Evolutionary conservation across 345 rosid genomes (phyloP).

Genomic region (Aquilaria malaccensis): DNA sequence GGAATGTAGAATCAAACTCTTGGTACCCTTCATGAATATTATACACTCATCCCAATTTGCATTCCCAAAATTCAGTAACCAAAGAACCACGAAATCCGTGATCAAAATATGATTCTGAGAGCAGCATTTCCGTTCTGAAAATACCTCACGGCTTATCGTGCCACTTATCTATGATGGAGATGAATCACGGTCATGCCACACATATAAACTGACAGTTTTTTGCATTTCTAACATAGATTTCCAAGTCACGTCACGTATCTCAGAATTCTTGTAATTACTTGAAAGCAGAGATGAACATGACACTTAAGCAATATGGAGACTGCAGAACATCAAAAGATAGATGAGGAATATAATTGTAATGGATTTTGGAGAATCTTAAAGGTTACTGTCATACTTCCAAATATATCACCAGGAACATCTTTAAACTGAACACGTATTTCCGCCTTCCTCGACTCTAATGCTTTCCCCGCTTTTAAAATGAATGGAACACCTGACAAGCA

Average conservation of each 20-base stretch:
- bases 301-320: conserved; percentile 3
- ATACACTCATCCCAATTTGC: too few species aligned
- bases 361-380: conserved; percentile 8
- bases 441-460: conserved; percentile 92
- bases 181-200: too few species aligned
- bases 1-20: not conserved
- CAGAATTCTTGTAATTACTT: not conserved
- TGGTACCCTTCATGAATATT: too few species aligned
- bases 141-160: too few species aligned
- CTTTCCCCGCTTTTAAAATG: conserved; percentile 96
- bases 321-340: not conserved
- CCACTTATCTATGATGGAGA: too few species aligned
- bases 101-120: too few species aligned
- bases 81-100: too few species aligned
- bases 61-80: too few species aligned
- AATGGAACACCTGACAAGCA: conserved; percentile 83
- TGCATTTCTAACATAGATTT: too few species aligned
- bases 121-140: too few species aligned
- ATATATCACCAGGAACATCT: conserved; percentile 99
- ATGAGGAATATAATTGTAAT: not conserved
- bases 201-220: too few species aligned
- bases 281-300: conserved; percentile 1
- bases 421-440: conserved; percentile 98
- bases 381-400: conserved; percentile 47
- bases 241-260: too few species aligned